Evolutionary conservation across 1,284 basidiomycete genomes (phyloP), one percentile per base, ranked within the genome.

Genomic region (Mycena sp.): DNA sequence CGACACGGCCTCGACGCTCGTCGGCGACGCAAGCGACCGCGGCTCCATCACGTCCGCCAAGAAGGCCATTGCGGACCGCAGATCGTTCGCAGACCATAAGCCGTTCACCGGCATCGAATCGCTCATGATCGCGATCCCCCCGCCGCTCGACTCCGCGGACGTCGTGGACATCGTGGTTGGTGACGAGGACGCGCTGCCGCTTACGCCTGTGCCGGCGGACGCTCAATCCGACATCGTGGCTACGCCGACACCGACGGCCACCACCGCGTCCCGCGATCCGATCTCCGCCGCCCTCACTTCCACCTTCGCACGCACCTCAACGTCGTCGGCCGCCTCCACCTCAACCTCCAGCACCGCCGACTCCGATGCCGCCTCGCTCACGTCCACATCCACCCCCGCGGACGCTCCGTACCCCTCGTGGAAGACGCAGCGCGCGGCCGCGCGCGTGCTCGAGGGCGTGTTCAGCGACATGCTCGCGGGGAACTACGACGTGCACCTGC

Each of bases 401-500:
- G 17, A 17, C 2, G 29, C 50, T 2, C 4, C 56, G 0, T 58
- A 58, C 9, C 61, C 61, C n/a, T n/a, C n/a, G 37, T 67, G 65
- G 65, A 56, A 32, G 26, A 64, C 26, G 17, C 32, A 45, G 25
- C 19, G n/a, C 26, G 19, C 52, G 6, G 58, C 62, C n/a, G 11
- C 65, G 32, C 43, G 23, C 17, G 61, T 61, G 29, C 30, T 67
- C 44, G 65, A 67, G 48, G 58, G 65, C 35, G 50, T 67, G n/a
- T 67, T 49, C 35, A 6, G n/a, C 30, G 53, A 58, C n/a, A 67
- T 67, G 65, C 19, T 64, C 5, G 21, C 19, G 28, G 25, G 7
- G 29, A 79, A 81, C 66, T 85, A 80, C 61, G 77, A 78, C 25
- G 76, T 91, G 48, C 76, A 85, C 61, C 76, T 83, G 2, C 78